Evolutionary conservation across 1,284 basidiomycete genomes (phyloP).

Genomic region (Inonotus hispidus): DNA sequence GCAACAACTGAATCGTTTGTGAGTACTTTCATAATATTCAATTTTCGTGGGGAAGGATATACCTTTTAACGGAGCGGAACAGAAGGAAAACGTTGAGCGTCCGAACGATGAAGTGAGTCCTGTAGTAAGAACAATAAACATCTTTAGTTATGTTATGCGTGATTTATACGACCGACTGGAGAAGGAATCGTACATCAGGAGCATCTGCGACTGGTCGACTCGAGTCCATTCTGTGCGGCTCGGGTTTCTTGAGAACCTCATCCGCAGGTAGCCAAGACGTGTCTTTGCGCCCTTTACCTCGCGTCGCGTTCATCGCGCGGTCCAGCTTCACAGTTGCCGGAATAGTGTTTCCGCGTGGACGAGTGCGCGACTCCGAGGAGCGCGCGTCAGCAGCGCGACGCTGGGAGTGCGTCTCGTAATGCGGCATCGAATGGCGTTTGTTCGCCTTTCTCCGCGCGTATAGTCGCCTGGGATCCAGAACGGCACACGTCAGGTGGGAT

Average conservation of each 20-base stretch:
- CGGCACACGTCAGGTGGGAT: not conserved
- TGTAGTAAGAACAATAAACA: not conserved
- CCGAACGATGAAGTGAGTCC: not conserved
- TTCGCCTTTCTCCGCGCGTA: not conserved
- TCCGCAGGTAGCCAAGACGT: not conserved
- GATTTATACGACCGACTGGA: not conserved
- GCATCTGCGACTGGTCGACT: not conserved
- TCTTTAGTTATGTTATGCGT: not conserved
- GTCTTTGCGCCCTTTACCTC: not conserved
- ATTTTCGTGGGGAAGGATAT: too few relatives aligned
- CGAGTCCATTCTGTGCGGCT: not conserved
- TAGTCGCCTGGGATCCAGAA: not conserved
- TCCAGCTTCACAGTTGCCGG: not conserved
- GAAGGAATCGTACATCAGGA: not conserved
- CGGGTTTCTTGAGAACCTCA: not conserved
- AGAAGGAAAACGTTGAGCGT: not conserved
- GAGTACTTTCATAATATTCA: too few relatives aligned
- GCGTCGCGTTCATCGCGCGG: not conserved
- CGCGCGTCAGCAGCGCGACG: too few relatives aligned
- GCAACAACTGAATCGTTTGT: not conserved
- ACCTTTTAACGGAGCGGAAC: not conserved
- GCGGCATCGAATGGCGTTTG: not conserved
- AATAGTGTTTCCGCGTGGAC: not conserved
- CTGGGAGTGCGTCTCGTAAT: not conserved
- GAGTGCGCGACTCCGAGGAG: not conserved